Conservation (phyloP, 148 eudicot species). For the Agrostemma githago region DNA sequence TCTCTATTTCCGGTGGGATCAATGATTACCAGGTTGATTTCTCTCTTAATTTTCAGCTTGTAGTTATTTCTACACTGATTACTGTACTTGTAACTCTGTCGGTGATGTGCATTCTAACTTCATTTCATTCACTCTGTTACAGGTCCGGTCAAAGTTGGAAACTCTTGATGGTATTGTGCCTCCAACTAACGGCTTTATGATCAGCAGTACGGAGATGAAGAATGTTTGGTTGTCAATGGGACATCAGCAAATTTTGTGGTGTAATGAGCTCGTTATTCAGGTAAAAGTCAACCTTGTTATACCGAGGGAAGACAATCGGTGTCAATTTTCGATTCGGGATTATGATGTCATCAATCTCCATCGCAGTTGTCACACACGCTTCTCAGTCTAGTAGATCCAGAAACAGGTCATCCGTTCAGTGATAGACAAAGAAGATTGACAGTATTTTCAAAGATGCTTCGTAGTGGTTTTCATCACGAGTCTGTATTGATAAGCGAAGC, state of each 20-base stretch:
- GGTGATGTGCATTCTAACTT: slow-evolving; percentile 14
- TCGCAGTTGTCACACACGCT: slow-evolving; percentile 88
- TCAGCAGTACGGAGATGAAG: slow-evolving; percentile 78
- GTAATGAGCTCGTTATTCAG: slow-evolving; percentile 89
- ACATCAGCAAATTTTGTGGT: slow-evolving; percentile 94
- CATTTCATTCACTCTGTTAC: slow-evolving; percentile 21
- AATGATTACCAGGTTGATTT: slow-evolving; percentile 85
- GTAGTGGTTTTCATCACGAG: slow-evolving; percentile 67
- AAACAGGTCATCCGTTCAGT: slow-evolving; percentile 55
- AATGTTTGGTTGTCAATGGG: slow-evolving; percentile 99
- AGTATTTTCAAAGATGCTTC: slow-evolving; percentile 75
- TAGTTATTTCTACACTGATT: slow-evolving; percentile 7
- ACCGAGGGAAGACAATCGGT: slow-evolving; percentile 3
- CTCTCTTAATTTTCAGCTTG: not conserved
- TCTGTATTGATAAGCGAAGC: slow-evolving; percentile 43
- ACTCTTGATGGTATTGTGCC: slow-evolving; percentile 96
- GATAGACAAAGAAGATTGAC: slow-evolving; percentile 64
- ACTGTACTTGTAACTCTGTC: slow-evolving; percentile 10
- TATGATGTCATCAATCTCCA: slow-evolving; percentile 23
- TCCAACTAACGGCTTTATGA: slow-evolving; percentile 74
- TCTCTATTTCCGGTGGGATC: slow-evolving; percentile 89
- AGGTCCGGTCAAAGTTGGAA: slow-evolving; percentile 85
- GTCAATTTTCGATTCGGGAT: slow-evolving; percentile 1
- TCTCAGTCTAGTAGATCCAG: slow-evolving; percentile 72
- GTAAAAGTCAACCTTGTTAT: slow-evolving; percentile 35